Evolutionary conservation across 2,329 filamentous ascomycete genomes (phyloP).

Genomic region (Trichophyton simii): DNA sequence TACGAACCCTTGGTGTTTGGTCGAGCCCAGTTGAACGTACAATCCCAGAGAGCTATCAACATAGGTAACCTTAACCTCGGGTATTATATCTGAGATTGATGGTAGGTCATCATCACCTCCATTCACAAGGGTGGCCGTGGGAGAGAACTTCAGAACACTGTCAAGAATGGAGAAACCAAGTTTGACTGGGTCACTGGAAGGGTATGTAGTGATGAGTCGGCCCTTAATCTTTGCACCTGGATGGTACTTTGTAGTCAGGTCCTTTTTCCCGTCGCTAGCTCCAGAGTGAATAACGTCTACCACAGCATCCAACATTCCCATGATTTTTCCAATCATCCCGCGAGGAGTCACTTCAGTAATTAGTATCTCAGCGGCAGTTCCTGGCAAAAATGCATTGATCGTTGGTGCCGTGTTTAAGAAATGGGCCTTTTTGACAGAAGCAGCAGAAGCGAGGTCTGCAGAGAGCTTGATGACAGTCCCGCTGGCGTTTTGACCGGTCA

Average conservation of each 20-base stretch:
- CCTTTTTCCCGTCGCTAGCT: conserved; percentile 52
- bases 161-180: conserved; percentile 77
- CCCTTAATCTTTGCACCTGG: conserved; percentile 73
- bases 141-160: conserved; percentile 58
- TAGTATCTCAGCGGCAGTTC: conserved; percentile 76
- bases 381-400: conserved; percentile 80
- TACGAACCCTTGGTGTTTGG: conserved; percentile 63
- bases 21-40: conserved; percentile 59
- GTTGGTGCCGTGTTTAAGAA: conserved; percentile 65
- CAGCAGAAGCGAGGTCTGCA: conserved; percentile 56
- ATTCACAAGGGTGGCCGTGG: conserved; percentile 18
- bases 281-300: conserved; percentile 86
- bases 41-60: conserved; percentile 72
- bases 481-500: conserved; percentile 60
- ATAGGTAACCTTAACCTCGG: conserved; percentile 64
- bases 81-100: conserved; percentile 54
- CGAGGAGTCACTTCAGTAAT: conserved; percentile 60
- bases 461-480: conserved; percentile 81
- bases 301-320: conserved; percentile 82
- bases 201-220: conserved; percentile 78
- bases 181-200: conserved; percentile 64
- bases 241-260: conserved; percentile 68
- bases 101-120: conserved; percentile 36
- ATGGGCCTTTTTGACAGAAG: conserved; percentile 52
- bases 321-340: conserved; percentile 78